Evolutionary conservation across 73 alveolate species (phyloP).

Genomic region (Uronychia setigera): DNA sequence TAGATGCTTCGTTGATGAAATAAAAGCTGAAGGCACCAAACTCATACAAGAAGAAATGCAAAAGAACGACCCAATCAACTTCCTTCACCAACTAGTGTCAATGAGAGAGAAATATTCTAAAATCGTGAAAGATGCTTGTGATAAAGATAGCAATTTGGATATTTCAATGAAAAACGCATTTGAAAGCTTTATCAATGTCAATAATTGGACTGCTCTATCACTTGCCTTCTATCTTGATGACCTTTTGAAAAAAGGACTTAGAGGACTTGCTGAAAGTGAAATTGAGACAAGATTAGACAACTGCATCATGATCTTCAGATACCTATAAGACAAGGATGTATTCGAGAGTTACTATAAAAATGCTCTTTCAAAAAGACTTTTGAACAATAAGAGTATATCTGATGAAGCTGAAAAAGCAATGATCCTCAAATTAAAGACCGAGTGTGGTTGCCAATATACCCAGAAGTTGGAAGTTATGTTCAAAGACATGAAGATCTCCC

Average conservation of each 20-base stretch:
- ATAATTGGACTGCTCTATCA: constrained; percentile 64
- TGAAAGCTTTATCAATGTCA: constrained; percentile 62
- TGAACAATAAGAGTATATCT: constrained; percentile 27
- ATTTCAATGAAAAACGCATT: constrained; percentile 69
- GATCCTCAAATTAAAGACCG: constrained; percentile 70
- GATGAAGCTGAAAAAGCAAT: constrained; percentile 76
- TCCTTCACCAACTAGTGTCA: constrained; percentile 38
- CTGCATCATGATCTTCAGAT: constrained; percentile 58
- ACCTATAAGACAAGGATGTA: constrained; percentile 69
- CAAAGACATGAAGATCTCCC: constrained; percentile 67
- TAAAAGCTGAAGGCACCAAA: constrained; percentile 41
- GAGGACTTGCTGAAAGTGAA: constrained; percentile 58
- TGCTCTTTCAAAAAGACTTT: constrained; percentile 58
- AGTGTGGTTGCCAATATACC: constrained; percentile 73
- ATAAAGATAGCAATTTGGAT: constrained; percentile 44
- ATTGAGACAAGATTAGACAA: constrained; percentile 49
- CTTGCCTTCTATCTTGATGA: constrained; percentile 75
- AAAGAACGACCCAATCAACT: constrained; percentile 23
- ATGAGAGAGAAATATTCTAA: constrained; percentile 54
- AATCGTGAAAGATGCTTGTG: constrained; percentile 50
- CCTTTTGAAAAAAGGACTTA: constrained; percentile 53
- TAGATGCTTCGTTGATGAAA: constrained; percentile 20
- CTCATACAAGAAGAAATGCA: constrained; percentile 25
- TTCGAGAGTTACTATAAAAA: constrained; percentile 70
- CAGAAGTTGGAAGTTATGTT: constrained; percentile 81